Base-by-base conservation (phyloP, 345 rosid genomes). In the Salix arbutifolia region DNA sequence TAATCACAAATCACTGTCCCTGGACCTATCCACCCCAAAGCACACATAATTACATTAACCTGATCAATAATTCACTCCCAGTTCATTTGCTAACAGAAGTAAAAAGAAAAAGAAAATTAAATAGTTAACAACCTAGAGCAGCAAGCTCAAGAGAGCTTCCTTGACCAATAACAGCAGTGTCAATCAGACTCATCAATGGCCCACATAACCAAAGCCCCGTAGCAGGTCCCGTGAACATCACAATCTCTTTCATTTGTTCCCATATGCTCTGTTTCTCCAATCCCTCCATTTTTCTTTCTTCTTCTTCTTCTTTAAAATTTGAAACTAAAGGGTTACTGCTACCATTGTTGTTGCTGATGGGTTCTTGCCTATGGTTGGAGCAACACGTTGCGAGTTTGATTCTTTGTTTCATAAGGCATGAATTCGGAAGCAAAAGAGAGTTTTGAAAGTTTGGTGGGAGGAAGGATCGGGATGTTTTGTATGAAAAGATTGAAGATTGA, bases 161-260 rank as follows among this genome's bases (percentile, higher is more conserved):
- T 80, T 93, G 97, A 79, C 97, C 97, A 69, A 94, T 86, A 52
- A 95, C 94, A 5, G 89, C 97, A 26, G 99, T 93, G 70, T 92
- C 94, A 73, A 92, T 95, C 62, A 95, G 94, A 85, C 99, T 91
- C 97, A 93, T 95, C 85, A 95, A 85, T 21, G 97, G 97, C 46
- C 90, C 95, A 80, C 95, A 92, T 0, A 92, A 74, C 98, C 97
- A 92, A 21, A 94, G 82, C 23, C 95, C 98, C 0, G 93, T 82
- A 0, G 99, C 99, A 0, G 99, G 99, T 71, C 91, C 99, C 0
- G 97, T 89, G 62, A 96, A 96, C 87, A 80, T 78, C 6, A 88
- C 86, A 72, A 96, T 96, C 88, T 93, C 93, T 84, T 88, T 91
- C 87, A 93, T 85, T 78, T 92, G 98, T 25, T 83, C 74, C 96